Evolutionary conservation across 1,284 basidiomycete genomes (phyloP), one percentile per base, ranked within the genome.

Genomic region (Ceratorhiza oryzae-sativae): DNA sequence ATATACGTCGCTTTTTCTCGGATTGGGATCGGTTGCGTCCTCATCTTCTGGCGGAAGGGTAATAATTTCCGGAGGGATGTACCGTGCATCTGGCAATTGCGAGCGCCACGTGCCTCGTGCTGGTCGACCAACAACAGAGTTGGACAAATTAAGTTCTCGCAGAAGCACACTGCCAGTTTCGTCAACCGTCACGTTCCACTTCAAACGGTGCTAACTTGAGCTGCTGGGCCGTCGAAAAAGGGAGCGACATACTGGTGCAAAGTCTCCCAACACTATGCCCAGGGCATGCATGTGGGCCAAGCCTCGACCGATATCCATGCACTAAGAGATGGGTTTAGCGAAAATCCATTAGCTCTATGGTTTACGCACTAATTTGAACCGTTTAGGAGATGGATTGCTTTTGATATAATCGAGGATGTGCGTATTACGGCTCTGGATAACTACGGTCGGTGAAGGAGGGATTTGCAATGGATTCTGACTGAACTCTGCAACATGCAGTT

Each of bases 1-100:
- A 48, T 61, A 61, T 20, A 61, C 59, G 59, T 61, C 59, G 25
- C 59, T 61, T 25, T 61, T 61, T 32, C 42, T 61, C 1, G 59
- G 59, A 25, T 61, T 61, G 23, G 59, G 59, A n/a, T 61, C 59
- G 25, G 59, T 61, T 48, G 8, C 59, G 27, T 42, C 59, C 42
- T 61, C 58, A 9, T 42, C 25, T n/a, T 46, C 59, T 3, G 59
- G 42, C n/a, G 59, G 59, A 5, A 61, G 42, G 18, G 59, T 61
- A 9, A 61, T 61, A 5, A 61, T 42, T n/a, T 61, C 59, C 1
- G 59, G 59, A n/a, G 59, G 59, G 30, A 61, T 61, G 10, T 61
- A 61, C 30, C 59, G 25, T 32, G 59, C 59, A 32, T 61, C 59
- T 25, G 59, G 59, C 23, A 61, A 27, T 46, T 46, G 59, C 2